phyloP scores from a whole-genome alignment of 169 alveolate species.

The Babesia ovis region DNA sequence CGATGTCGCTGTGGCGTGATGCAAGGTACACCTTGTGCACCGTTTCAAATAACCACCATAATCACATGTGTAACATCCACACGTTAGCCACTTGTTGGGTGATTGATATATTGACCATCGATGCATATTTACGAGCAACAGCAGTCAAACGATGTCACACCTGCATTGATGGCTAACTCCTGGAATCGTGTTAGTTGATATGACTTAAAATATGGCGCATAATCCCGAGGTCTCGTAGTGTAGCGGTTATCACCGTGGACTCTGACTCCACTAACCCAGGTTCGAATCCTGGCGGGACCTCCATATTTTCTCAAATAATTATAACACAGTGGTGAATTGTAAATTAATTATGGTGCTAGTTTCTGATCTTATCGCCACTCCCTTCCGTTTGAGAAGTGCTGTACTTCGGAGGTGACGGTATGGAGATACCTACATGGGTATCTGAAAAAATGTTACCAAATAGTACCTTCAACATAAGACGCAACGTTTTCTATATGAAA shows the following conservation, averaged over 20 bases:
- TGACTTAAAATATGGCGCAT: no score
- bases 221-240: conserved; percentile 91
- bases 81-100: no score
- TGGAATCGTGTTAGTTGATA: no score
- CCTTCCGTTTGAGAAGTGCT: neutral
- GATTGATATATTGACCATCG: no score
- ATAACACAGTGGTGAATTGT: neutral
- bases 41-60: neutral
- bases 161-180: no score
- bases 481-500: conserved; percentile 1
- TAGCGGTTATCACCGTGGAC: conserved; percentile 59
- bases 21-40: neutral
- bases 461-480: conserved; percentile 27
- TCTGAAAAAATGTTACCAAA: neutral
- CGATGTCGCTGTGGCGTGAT: neutral
- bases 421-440: neutral
- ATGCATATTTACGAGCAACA: no score
- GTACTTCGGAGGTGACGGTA: neutral
- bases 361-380: neutral
- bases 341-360: neutral
- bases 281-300: conserved; percentile 47
- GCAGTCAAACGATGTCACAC: no score
- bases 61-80: no score
- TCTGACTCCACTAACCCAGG: conserved; percentile 56
- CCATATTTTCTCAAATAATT: neutral